Evolutionary conservation across 495 filamentous ascomycete species (phyloP), one percentile per base, ranked within the genome.

Genomic region (Lasiosphaeriaceae sp.): DNA sequence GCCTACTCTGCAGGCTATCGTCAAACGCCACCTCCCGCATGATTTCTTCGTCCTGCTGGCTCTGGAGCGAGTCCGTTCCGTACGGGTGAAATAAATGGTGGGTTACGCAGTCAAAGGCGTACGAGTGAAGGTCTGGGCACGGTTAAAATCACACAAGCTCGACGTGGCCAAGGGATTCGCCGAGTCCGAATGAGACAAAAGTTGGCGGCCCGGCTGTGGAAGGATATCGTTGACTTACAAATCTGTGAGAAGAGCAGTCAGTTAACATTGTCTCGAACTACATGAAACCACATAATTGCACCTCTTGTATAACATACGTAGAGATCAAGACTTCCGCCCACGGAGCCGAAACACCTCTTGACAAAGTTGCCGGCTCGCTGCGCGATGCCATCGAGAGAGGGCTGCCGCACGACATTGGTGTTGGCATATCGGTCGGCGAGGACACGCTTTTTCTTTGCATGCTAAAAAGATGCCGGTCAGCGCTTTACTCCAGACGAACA

Each of bases 11-110:
- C 9, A 87, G 72, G 56, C 82, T 87, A 54, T 85, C 75, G 47
- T 87, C 83, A 43, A 86, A 84, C 3, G 83, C 80, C 2, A 86
- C 71, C 62, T 88, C 83, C 55, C 80, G 74, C 84, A 88, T 86
- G 20, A 87, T 76, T 29, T 80, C 76, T 51, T 80, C 78, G 50
- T 86, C 81, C 31, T 77, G 62, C 12, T 63, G 47, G 11, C 66
- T 57, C 34, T 74, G 65, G 2, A 88, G 76, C 0, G 84, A 86
- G 52, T 82, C 72, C 14, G 82, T 75, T 0, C 82, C 83, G 22
- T 82, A 74, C 0, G 84, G 84, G 47, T 83, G 82, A 62, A 87
- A 87, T 41, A 87, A 73, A 55, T 85, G 83, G 63, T 85, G 81
- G 2, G 83, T 84, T 24, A 81, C 80, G 58, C 84, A 84, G 64